Evolutionary conservation across 768 basidiomycete species (phyloP).

Genomic region (Kwoniella pini): DNA sequence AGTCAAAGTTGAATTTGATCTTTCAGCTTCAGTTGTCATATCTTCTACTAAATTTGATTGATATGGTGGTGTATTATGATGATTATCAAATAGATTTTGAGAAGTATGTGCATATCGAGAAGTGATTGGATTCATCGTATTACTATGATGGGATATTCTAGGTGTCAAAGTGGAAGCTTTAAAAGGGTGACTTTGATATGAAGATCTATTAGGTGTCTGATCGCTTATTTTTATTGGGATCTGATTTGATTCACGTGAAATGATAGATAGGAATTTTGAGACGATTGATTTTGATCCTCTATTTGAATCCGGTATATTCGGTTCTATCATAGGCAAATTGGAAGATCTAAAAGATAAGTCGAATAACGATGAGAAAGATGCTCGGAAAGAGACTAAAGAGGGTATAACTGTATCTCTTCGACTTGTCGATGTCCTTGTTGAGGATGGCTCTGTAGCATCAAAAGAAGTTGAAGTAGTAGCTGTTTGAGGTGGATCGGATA

Average conservation of each 20-base stretch:
- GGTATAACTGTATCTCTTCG: slow-evolving; percentile 8
- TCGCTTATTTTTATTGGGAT: not conserved
- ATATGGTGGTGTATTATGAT: not conserved
- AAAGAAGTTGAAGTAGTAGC: not conserved
- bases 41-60: not conserved
- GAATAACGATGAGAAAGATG: slow-evolving; percentile 2
- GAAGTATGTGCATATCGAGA: not conserved
- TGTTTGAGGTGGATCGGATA: not conserved
- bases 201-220: not conserved
- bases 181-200: not conserved
- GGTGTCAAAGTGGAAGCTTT: not conserved
- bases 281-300: not conserved
- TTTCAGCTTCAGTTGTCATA: not conserved
- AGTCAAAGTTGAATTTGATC: not conserved
- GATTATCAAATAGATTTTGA: not conserved
- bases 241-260: not conserved
- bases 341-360: not conserved
- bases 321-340: not conserved
- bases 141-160: not conserved
- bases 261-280: slow-evolving; percentile 1
- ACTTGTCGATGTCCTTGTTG: not conserved
- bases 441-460: not conserved
- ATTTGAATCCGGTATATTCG: not conserved
- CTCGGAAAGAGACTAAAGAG: slow-evolving; percentile 4
- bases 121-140: not conserved